Percentiles rank a stretch among this genome's conserved stretches.
Conservation (phyloP, 1,284 basidiomycete species). For the Apiotrichum domesticum region DNA sequence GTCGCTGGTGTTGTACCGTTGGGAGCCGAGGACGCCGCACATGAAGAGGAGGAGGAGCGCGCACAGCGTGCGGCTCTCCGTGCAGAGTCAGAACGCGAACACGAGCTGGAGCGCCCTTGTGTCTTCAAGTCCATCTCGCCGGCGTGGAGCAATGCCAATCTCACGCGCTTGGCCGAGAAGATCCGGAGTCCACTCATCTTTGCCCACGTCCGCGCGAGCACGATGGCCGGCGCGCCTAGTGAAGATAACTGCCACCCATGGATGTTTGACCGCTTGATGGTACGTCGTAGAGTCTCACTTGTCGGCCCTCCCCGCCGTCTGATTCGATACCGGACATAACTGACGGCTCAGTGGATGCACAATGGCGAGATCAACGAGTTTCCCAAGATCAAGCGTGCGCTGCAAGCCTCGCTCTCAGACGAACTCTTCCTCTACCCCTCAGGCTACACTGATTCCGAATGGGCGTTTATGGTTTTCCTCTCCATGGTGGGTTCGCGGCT, state of each 20-base stretch:
- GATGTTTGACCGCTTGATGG: slow-evolving; percentile 80
- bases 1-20: neutral
- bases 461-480: slow-evolving; percentile 86
- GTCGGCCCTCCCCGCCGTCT: too few species aligned
- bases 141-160: slow-evolving; percentile 93
- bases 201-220: slow-evolving; percentile 86
- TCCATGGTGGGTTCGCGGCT: slow-evolving; percentile 58
- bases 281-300: slow-evolving; percentile 38
- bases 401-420: slow-evolving; percentile 70
- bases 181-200: slow-evolving; percentile 90
- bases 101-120: slow-evolving; percentile 79
- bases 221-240: slow-evolving; percentile 57
- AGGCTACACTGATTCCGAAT: slow-evolving; percentile 95
- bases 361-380: slow-evolving; percentile 84
- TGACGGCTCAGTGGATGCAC: slow-evolving; percentile 74
- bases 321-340: too few species aligned
- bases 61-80: slow-evolving; percentile 23
- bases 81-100: slow-evolving; percentile 51
- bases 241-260: slow-evolving; percentile 94
- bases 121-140: slow-evolving; percentile 96
- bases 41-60: slow-evolving; percentile 15
- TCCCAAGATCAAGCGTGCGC: slow-evolving; percentile 65
- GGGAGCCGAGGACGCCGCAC: slow-evolving; percentile 8
- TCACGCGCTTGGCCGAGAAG: slow-evolving; percentile 84
- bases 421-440: slow-evolving; percentile 76